These are phyloP conservation scores for Fusarium azukiicola DNA, from an alignment of 2,329 filamentous ascomycete species.

Conservation along the genomic window DNA sequence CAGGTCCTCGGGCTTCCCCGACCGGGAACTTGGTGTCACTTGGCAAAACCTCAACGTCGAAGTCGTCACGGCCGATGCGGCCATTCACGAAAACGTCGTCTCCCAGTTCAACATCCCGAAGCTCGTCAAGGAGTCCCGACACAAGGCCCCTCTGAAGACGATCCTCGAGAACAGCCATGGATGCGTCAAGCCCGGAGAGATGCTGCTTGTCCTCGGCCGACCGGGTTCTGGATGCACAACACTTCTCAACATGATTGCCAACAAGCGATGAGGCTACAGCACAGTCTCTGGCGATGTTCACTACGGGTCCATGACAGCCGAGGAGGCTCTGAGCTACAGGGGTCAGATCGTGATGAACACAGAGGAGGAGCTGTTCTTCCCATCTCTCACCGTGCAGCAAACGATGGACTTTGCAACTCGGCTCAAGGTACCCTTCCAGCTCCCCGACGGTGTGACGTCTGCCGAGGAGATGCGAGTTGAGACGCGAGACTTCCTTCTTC, in stretches of 20 bases:
- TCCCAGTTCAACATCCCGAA: constrained; percentile 78
- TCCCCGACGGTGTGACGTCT: constrained; percentile 67
- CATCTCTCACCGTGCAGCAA: constrained; percentile 85
- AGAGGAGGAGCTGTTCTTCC: constrained; percentile 83
- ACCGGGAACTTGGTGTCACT: constrained; percentile 79
- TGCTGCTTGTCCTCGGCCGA: constrained; percentile 85
- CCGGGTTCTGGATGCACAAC: constrained; percentile 87
- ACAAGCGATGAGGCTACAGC: constrained; percentile 79
- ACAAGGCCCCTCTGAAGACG: constrained; percentile 79
- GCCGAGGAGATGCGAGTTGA: constrained; percentile 69
- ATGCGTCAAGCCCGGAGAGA: constrained; percentile 86
- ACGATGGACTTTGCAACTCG: constrained; percentile 86
- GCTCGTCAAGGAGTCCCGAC: constrained; percentile 73
- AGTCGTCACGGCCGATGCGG: constrained; percentile 79
- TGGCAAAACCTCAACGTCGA: constrained; percentile 83
- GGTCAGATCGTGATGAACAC: constrained; percentile 85
- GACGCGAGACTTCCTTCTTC: constrained; percentile 76
- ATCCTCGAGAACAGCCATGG: constrained; percentile 84
- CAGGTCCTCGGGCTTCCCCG: constrained; percentile 68
- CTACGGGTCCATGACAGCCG: constrained; percentile 74
- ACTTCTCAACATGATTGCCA: constrained; percentile 84
- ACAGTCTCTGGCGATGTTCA: constrained; percentile 78
- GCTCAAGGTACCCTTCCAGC: constrained; percentile 75
- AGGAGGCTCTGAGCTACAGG: constrained; percentile 71
- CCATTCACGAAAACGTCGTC: constrained; percentile 82